Base-by-base conservation (phyloP, 139 green algal species). In the Klebsormidium nitens region DNA sequence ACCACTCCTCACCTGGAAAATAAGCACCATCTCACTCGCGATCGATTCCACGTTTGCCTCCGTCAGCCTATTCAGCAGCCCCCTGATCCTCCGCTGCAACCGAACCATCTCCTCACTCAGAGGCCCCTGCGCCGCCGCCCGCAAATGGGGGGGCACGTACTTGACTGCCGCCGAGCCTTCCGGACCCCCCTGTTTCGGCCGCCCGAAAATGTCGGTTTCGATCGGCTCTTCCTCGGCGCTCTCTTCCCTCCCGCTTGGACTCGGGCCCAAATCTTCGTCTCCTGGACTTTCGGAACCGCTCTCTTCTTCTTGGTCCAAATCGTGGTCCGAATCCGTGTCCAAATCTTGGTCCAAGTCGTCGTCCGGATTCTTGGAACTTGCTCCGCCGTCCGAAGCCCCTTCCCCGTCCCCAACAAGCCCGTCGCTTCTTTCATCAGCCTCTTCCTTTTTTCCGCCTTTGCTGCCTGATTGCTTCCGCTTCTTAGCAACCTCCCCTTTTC, bases 11-110 rank as follows among this genome's bases (percentile, higher is more conserved):
- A 74, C 66, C 70, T 79, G 69, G 37, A 72, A 75, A 5, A 81
- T 50, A 0, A 31, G 31, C 5, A 26, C 76, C 34, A 67, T 38
- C 31, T 81, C 74, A 28, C 34, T 11, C 34, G 50, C 46, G 31
- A 81, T 81, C 5, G 40, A 28, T n/a, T 81, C 72, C 59, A 81
- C 72, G 72, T 81, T 81, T 23, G 72, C 67, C 49, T 81, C 74
- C n/a, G 74, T 42, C 8, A 81, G 35, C 1, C 74, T 38, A 26
- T 81, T 81, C 44, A 81, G 31, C n/a, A 82, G 74, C 4, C 74
- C 61, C 52, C 44, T 42, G 3, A 73, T 19, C 32, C 65, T 36
- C 11, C 65, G 55, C 23, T 68, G 32, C 36, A 73, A 31, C 11
- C 14, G 56, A 46, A 37, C 19, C 34, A 64, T 3, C 58, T 73